Evolutionary conservation across 495 filamentous ascomycete genomes (phyloP).

Genomic region (Physcia stellaris): DNA sequence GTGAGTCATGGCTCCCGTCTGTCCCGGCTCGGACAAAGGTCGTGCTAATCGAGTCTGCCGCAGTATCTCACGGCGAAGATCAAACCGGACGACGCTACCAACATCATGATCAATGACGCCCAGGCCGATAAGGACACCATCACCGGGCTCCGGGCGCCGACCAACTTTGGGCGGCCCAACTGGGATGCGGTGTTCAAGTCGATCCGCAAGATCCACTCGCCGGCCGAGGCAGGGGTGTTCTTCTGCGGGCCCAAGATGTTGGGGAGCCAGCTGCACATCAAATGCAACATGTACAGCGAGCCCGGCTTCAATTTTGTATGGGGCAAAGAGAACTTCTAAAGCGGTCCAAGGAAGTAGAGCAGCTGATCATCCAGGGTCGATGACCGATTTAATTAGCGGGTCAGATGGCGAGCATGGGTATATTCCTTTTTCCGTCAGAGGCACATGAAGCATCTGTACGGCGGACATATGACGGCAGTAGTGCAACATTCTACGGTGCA

Average conservation of each 20-base stretch:
- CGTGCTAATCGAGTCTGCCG: background rate
- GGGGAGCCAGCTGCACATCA: conserved; percentile 54
- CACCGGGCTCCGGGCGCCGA: conserved; percentile 59
- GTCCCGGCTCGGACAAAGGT: background rate
- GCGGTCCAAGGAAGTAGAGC: too few species aligned
- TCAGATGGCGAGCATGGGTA: background rate
- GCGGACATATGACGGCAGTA: too few species aligned
- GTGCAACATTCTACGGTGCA: too few species aligned
- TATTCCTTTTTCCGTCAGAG: too few species aligned
- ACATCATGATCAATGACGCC: conserved; percentile 76
- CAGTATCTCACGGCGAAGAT: conserved; percentile 62
- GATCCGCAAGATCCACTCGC: conserved; percentile 55
- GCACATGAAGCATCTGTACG: too few species aligned
- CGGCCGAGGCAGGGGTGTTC: conserved; percentile 66
- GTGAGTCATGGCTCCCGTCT: conserved; percentile 16
- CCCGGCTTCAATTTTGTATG: conserved; percentile 4
- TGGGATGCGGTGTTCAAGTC: conserved; percentile 71
- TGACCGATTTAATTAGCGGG: background rate
- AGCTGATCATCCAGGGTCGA: background rate
- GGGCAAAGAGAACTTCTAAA: conserved; percentile 5
- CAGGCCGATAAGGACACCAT: conserved; percentile 67
- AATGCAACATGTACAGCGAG: conserved; percentile 66
- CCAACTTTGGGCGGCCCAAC: conserved; percentile 65
- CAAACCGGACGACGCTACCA: conserved; percentile 64
- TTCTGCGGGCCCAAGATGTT: conserved; percentile 66